A percentile compares a stretch with the other conserved stretches of the same genome.
Evolutionary conservation across 768 basidiomycete genomes (phyloP).

Genomic region (button mushroom (Agaricus bisporus)): DNA sequence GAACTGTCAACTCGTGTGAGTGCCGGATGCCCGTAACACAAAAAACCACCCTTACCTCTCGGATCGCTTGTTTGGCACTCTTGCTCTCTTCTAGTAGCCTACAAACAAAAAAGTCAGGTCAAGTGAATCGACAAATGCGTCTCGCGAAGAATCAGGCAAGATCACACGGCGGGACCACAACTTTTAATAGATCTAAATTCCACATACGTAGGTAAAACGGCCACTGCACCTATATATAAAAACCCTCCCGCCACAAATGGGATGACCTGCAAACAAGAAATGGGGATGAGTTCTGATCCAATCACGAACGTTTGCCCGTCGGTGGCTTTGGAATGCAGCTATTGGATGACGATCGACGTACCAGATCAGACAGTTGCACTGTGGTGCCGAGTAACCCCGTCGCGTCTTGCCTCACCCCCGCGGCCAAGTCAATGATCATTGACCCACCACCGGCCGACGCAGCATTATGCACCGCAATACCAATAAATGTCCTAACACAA

Average conservation of each 20-base stretch:
- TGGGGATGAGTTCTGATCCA: slow-evolving; percentile 9
- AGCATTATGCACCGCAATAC: slow-evolving; percentile 77
- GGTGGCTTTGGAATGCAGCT: neutral
- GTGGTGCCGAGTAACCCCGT: slow-evolving; percentile 82
- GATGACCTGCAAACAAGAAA: slow-evolving; percentile 50
- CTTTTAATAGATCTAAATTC: slow-evolving; percentile 5
- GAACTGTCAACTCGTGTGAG: slow-evolving; percentile 49
- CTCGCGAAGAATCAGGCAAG: neutral
- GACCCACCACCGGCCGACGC: slow-evolving; percentile 42
- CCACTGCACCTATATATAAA: slow-evolving; percentile 90
- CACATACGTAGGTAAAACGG: slow-evolving; percentile 83
- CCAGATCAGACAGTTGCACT: slow-evolving; percentile 71
- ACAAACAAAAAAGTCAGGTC: slow-evolving; percentile 13
- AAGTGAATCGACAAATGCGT: slow-evolving; percentile 5
- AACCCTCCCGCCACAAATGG: slow-evolving; percentile 90
- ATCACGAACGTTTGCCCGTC: slow-evolving; percentile 13
- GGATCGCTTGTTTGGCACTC: slow-evolving; percentile 81
- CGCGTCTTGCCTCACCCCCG: slow-evolving; percentile 71
- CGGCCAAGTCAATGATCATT: slow-evolving; percentile 56
- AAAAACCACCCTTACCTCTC: slow-evolving; percentile 55
- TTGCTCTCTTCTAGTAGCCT: slow-evolving; percentile 85
- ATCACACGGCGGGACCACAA: neutral
- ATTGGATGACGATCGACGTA: slow-evolving; percentile 31
- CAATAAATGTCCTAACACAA: slow-evolving; percentile 68
- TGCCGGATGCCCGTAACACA: slow-evolving; percentile 6